A percentile compares a stretch with the other conserved stretches of the same genome.
Evolutionary conservation across 176 grass and related monocot genomes (phyloP).

Genomic region (Tillandsia fasciculata): DNA sequence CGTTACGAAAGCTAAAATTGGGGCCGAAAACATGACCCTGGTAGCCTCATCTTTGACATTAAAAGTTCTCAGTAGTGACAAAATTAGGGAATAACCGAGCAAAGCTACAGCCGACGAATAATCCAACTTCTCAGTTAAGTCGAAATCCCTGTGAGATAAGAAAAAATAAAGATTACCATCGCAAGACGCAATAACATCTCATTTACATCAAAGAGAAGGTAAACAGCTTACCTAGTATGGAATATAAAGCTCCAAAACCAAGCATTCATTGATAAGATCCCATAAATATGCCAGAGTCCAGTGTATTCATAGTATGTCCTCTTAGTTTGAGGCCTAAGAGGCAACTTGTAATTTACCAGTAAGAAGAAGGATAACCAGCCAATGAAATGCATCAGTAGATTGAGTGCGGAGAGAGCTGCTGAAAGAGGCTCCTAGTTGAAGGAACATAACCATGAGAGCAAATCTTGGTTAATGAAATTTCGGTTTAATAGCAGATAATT

Average conservation of each 20-base stretch:
- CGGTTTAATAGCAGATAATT: not conserved
- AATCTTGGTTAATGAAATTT: not conserved
- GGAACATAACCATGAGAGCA: conserved; percentile 7
- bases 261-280: conserved; percentile 77
- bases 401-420: conserved; percentile 52
- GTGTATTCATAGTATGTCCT: conserved; percentile 84
- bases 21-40: conserved; percentile 87
- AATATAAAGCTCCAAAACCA: conserved; percentile 97
- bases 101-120: conserved; percentile 84
- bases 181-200: not conserved
- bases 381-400: conserved; percentile 64
- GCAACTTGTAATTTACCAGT: conserved; percentile 62
- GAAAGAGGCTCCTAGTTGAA: conserved; percentile 68
- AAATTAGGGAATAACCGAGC: conserved; percentile 82
- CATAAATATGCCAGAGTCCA: conserved; percentile 92
- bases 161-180: conserved; percentile 10
- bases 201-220: not conserved
- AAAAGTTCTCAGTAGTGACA: conserved; percentile 69
- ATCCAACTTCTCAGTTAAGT: conserved; percentile 89
- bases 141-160: conserved; percentile 63
- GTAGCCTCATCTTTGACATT: conserved; percentile 86
- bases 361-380: conserved; percentile 65
- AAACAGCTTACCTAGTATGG: conserved; percentile 62
- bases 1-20: conserved; percentile 92
- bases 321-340: conserved; percentile 53